phyloP scores from a whole-genome alignment of 2,329 filamentous ascomycete species.

The Lachnellula occidentalis region DNA sequence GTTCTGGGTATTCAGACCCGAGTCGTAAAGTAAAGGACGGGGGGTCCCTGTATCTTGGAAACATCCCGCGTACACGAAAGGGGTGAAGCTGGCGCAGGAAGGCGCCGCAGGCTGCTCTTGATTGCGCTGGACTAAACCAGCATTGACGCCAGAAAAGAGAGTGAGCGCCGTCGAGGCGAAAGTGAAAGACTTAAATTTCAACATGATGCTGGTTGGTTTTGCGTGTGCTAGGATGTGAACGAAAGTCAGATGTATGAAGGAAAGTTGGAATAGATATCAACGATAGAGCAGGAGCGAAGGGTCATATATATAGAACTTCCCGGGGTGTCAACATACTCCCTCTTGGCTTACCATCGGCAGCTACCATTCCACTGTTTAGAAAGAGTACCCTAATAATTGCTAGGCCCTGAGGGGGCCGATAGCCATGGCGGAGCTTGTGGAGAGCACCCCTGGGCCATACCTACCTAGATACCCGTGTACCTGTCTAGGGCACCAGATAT shows the following conservation, averaged over 20 bases:
- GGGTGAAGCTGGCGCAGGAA: slow-evolving; percentile 28
- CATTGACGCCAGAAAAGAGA: slow-evolving; percentile 19
- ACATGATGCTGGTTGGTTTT: slow-evolving; percentile 9
- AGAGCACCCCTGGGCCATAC: no score
- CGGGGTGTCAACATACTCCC: not conserved
- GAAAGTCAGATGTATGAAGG: not conserved
- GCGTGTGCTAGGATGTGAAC: not conserved
- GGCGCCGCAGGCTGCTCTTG: slow-evolving; percentile 19
- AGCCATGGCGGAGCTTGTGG: no score
- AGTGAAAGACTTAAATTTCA: slow-evolving; percentile 15
- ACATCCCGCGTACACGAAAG: slow-evolving; percentile 33
- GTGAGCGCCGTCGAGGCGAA: slow-evolving; percentile 20
- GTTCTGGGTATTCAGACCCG: slow-evolving; percentile 26
- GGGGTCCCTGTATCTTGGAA: slow-evolving; percentile 27
- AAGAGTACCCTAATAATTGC: no score
- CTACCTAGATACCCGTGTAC: no score
- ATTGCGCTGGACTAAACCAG: slow-evolving; percentile 15
- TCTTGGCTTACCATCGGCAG: not conserved
- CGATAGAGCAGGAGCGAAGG: not conserved
- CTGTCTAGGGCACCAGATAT: no score
- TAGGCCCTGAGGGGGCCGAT: no score
- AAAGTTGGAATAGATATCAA: not conserved
- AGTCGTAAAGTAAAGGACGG: slow-evolving; percentile 27
- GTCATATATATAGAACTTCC: slow-evolving; percentile 1
- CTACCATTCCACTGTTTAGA: no score